Conservation (phyloP, 2,329 filamentous ascomycete genomes). For the Cadophora malorum region DNA sequence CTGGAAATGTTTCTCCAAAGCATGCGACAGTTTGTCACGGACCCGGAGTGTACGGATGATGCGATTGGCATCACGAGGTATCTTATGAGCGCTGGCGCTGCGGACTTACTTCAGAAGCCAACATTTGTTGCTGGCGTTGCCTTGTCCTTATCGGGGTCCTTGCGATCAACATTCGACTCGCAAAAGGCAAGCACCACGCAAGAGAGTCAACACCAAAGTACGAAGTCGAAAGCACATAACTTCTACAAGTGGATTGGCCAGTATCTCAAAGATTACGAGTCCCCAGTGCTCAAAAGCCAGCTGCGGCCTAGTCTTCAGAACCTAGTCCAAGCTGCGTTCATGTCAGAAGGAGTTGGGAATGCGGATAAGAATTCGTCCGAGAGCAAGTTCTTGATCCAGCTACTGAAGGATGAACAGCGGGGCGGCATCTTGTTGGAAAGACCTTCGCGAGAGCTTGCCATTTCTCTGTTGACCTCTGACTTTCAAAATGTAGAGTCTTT, state of each 20-base stretch:
- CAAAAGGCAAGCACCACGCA: slow-evolving; percentile 82
- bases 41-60: slow-evolving; percentile 89
- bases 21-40: slow-evolving; percentile 77
- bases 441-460: slow-evolving; percentile 72
- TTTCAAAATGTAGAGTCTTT: slow-evolving; percentile 68
- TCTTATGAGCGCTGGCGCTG: slow-evolving; percentile 71
- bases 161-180: slow-evolving; percentile 77
- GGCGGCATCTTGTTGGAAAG: slow-evolving; percentile 70
- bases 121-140: slow-evolving; percentile 83
- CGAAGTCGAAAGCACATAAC: slow-evolving; percentile 73
- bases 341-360: slow-evolving; percentile 72
- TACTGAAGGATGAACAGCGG: slow-evolving; percentile 75
- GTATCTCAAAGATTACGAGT: slow-evolving; percentile 70
- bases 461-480: slow-evolving; percentile 75
- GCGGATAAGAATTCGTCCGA: slow-evolving; percentile 75
- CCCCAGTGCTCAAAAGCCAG: slow-evolving; percentile 46
- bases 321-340: slow-evolving; percentile 72
- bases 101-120: slow-evolving; percentile 68
- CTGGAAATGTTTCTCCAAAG: slow-evolving; percentile 89
- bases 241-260: slow-evolving; percentile 82
- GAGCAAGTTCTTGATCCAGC: slow-evolving; percentile 77
- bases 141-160: slow-evolving; percentile 78
- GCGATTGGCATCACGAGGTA: slow-evolving; percentile 87
- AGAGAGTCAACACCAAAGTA: slow-evolving; percentile 80
- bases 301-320: slow-evolving; percentile 64